These are phyloP conservation scores for Penicillium sp. DNA, from an alignment of 2,329 filamentous ascomycete genomes.

Conservation along the genomic window DNA sequence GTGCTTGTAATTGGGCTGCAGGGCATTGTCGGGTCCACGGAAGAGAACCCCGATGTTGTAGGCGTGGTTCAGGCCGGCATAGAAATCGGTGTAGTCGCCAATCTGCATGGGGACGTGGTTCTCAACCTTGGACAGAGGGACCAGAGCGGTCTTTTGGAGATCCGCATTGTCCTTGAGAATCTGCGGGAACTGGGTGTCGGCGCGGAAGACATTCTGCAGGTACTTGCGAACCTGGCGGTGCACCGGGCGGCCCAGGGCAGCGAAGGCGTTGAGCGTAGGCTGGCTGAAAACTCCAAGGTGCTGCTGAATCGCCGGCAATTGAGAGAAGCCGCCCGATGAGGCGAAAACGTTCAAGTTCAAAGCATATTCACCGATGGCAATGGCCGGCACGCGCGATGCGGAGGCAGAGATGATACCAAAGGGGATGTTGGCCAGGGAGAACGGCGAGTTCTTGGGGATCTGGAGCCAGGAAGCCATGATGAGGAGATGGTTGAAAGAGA, in stretches of 20 bases:
- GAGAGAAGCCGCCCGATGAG: slow-evolving; percentile 58
- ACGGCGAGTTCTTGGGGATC: slow-evolving; percentile 62
- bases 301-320: slow-evolving; percentile 55
- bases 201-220: slow-evolving; percentile 65
- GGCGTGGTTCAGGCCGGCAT: slow-evolving; percentile 75
- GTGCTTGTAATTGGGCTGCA: slow-evolving; percentile 79
- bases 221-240: slow-evolving; percentile 68
- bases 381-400: slow-evolving; percentile 60
- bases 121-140: slow-evolving; percentile 59
- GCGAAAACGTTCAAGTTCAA: slow-evolving; percentile 67
- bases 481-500: slow-evolving; percentile 2
- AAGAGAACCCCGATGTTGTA: slow-evolving; percentile 71
- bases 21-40: slow-evolving; percentile 67
- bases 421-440: slow-evolving; percentile 77
- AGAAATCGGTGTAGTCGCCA: slow-evolving; percentile 84
- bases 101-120: slow-evolving; percentile 74
- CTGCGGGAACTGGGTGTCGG: slow-evolving; percentile 58
- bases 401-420: slow-evolving; percentile 74
- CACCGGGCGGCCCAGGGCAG: slow-evolving; percentile 65
- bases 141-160: slow-evolving; percentile 57
- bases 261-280: slow-evolving; percentile 70
- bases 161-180: slow-evolving; percentile 62
- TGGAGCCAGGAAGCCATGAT: slow-evolving; percentile 55
- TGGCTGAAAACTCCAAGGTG: slow-evolving; percentile 63
- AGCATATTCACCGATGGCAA: slow-evolving; percentile 70